Base-by-base conservation (phyloP, 2,329 filamentous ascomycete species). In the Aspergillus luchuensis region DNA sequence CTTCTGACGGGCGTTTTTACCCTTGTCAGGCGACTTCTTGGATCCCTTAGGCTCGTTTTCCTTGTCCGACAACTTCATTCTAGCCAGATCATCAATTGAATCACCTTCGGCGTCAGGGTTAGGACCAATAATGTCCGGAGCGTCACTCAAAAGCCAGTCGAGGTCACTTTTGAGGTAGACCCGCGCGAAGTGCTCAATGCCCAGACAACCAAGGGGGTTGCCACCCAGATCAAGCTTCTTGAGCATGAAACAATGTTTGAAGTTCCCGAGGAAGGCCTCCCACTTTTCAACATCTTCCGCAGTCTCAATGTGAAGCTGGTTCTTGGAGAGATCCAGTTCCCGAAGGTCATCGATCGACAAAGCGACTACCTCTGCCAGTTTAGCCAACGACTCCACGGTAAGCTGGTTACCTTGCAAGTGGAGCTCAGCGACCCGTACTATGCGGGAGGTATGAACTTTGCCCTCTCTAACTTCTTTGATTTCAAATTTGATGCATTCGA, bases 261-360 rank as follows among this genome's bases (percentile, higher is more conserved):
- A 82, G 0, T 80, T 74, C 5, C 69, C 58, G 13, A 83, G 67
- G 58, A 84, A 84, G 1, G 49, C 53, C 56, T 77, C 71, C 80
- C 80, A 84, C 8, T 76, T 68, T 4, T 60, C 52, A 36, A 76
- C 74, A 39, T 82, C 71, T 19, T 74, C 67, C 8, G 71, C 65
- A 8, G 66, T 75, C 5, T 59, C 63, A 23, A 84, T 73, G 10
- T 63, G 66, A 61, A 84, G 79, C 0, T 72, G 62, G 65, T 84
- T 84, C 21, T 74, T 64, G 8, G 81, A 79, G 7, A 84, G 66
- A 62, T 82, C 78, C 19, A 84, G 69, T 25, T 80, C 78, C 61
- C 76, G 76, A 15, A 84, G 67, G 41, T 81, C 79, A n/a, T 73
- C 72, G n/a, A 67, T 61, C 7, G 77, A 76, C n/a, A 78, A 67